Conservation (phyloP, 495 filamentous ascomycete genomes). For the Podospora pseudocomata region DNA sequence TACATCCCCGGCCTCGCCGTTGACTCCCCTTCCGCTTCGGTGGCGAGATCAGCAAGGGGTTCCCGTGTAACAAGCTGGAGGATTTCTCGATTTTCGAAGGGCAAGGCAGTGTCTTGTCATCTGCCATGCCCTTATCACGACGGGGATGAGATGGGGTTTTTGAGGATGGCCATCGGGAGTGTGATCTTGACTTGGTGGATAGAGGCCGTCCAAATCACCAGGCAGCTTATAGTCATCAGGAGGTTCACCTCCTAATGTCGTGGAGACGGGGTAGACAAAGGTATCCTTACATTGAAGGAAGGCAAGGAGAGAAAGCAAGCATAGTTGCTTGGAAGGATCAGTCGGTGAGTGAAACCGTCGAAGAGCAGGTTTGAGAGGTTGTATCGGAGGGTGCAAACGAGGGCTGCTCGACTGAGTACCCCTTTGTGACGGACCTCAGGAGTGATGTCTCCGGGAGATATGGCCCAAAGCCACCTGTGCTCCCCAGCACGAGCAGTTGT, state of each 20-base stretch:
- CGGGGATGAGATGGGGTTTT: constrained; percentile 61
- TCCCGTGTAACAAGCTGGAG: constrained; percentile 63
- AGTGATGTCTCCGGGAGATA: no score
- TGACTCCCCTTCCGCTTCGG: constrained; percentile 61
- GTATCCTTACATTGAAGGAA: no score
- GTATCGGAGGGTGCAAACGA: no score
- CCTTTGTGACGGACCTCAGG: no score
- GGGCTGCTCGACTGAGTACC: no score
- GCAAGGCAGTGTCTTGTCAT: constrained; percentile 74
- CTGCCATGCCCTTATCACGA: constrained; percentile 66
- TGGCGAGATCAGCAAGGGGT: constrained; percentile 59
- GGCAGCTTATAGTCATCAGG: constrained; percentile 53
- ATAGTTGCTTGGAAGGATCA: no score
- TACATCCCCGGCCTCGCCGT: constrained; percentile 70
- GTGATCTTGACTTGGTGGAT: constrained; percentile 66
- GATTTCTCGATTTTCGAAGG: constrained; percentile 62
- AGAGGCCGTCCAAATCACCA: constrained; percentile 54
- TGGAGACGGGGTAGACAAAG: no score
- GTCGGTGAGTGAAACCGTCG: no score
- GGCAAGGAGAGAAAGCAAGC: no score
- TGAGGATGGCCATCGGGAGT: constrained; percentile 66
- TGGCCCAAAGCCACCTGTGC: no score
- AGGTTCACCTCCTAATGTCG: constrained; percentile 38
- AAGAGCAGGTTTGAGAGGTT: no score
- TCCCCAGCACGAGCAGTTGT: no score